phyloP scores from a whole-genome alignment of 176 grass and related monocot genomes.

The Aegilops tauschii region DNA sequence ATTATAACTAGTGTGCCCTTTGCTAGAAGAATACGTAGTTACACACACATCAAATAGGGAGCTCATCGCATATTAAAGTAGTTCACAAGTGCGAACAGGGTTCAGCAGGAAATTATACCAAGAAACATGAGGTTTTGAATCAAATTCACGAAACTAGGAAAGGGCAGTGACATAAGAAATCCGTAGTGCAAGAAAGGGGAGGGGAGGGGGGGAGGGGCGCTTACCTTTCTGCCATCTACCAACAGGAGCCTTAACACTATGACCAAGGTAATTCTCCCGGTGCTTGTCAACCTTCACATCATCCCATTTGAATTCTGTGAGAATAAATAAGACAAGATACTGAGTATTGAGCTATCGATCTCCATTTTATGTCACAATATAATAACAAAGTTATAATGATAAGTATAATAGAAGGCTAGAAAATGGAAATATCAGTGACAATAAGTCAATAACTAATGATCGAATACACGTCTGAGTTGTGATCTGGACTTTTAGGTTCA shows the following conservation, averaged over 20 bases:
- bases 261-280: slow-evolving; percentile 93
- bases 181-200: neutral
- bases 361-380: neutral
- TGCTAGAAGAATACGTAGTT: neutral
- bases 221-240: slow-evolving; percentile 99
- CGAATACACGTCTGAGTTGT: neutral
- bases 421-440: neutral
- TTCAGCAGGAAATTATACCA: neutral
- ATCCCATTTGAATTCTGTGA: slow-evolving; percentile 97
- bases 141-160: neutral
- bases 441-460: neutral
- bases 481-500: neutral
- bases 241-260: slow-evolving; percentile 91
- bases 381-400: neutral
- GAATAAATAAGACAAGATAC: neutral
- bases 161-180: slow-evolving; percentile 11
- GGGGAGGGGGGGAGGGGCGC: neutral
- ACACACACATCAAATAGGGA: neutral
- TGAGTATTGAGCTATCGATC: neutral
- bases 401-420: neutral
- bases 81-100: neutral
- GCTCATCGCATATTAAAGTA: neutral
- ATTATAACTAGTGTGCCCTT: neutral
- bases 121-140: neutral
- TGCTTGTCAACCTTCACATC: slow-evolving; percentile 99